phyloP scores from a whole-genome alignment of 345 rosid genomes.

The Brassica napus region Da-Ae NC_063436.1:13723001-13723500 shows the following conservation, averaged over 20 bases:
- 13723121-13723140: neutral
- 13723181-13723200: neutral
- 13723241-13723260: neutral
- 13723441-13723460: neutral
- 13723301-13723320: slow-evolving; percentile 3
- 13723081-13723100: neutral
- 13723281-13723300: neutral
- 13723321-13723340: neutral
- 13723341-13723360: neutral
- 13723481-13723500: slow-evolving; percentile 10
- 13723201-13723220: neutral
- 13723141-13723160: neutral
- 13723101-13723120: neutral
- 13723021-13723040: neutral
- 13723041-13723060: neutral
- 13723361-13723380: neutral
- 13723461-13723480: slow-evolving; percentile 5
- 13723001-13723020: neutral
- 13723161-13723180: neutral
- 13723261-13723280: neutral
- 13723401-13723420: neutral
- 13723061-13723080: neutral
- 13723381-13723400: too few species aligned
- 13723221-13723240: neutral
- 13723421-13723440: neutral